Evolutionary conservation across 2,329 filamentous ascomycete species (phyloP).

Genomic region (Ophioceras dolichostomum): DNA sequence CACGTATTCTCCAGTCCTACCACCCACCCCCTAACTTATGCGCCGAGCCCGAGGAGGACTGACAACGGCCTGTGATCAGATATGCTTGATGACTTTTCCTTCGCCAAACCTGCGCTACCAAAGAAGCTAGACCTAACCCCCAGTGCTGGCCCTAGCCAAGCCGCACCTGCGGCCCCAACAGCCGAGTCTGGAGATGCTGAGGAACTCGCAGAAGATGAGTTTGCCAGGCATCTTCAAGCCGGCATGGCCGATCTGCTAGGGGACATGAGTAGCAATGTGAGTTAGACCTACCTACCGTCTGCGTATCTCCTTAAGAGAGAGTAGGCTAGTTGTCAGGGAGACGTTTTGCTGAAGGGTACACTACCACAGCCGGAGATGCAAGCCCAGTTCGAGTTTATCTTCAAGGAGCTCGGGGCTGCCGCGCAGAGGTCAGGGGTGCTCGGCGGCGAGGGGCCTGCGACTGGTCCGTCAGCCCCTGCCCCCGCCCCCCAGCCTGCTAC

Average conservation of each 20-base stretch:
- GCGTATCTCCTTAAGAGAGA: too few relatives aligned
- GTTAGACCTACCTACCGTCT: too few relatives aligned
- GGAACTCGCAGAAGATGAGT: conserved; percentile 58
- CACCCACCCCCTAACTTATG: neutral
- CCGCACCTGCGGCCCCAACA: conserved; percentile 14
- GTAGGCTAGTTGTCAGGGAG: too few relatives aligned
- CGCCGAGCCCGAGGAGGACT: neutral
- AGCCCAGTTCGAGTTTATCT: conserved; percentile 64
- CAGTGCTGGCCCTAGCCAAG: conserved; percentile 17
- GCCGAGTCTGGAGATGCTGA: conserved; percentile 12
- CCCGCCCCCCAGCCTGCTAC: conserved; percentile 38
- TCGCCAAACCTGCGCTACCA: conserved; percentile 38
- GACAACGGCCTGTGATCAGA: conserved; percentile 36
- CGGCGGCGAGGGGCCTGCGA: conserved; percentile 16
- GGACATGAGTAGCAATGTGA: conserved; percentile 43
- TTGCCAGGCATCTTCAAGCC: conserved; percentile 75
- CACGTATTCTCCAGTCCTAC: too few relatives aligned
- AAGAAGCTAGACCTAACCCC: conserved; percentile 1
- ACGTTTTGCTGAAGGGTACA: too few relatives aligned
- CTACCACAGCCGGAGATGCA: conserved; percentile 53
- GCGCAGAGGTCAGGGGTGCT: too few relatives aligned
- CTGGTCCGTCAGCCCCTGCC: conserved; percentile 11
- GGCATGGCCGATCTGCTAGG: conserved; percentile 79
- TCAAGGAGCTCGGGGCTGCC: conserved; percentile 56
- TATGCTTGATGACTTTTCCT: conserved; percentile 82